Percentiles rank a stretch among this genome's conserved stretches.
Conservation (phyloP, 441 rosid genomes). For the Euphorbia celastroides region DNA sequence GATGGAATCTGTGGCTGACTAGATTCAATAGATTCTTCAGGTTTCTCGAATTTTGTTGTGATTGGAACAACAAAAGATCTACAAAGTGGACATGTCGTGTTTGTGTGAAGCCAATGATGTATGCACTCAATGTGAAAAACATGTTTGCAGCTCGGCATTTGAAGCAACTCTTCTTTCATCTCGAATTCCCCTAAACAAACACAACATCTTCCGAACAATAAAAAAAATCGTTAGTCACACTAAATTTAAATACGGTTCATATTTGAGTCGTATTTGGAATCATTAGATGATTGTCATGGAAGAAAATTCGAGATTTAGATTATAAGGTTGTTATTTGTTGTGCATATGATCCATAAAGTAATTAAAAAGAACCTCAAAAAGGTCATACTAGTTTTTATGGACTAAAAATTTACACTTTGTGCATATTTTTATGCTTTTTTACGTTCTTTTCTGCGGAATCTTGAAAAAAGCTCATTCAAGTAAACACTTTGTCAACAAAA, state of each 20-base stretch:
- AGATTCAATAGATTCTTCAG: conserved; percentile 1
- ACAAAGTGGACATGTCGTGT: conserved; percentile 94
- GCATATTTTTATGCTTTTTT: not conserved
- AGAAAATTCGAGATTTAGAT: not conserved
- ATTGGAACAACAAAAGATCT: conserved; percentile 51
- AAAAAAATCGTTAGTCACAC: not conserved
- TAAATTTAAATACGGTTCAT: not conserved
- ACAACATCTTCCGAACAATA: conserved; percentile 52
- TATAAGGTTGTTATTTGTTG: too few species aligned
- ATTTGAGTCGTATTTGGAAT: too few species aligned
- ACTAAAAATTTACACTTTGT: not conserved
- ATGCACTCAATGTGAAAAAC: conserved; percentile 83
- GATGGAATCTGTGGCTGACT: conserved; percentile 11
- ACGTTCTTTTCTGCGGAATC: conserved; percentile 6
- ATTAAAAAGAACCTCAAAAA: not conserved
- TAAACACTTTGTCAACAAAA: not conserved
- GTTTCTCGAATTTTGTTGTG: conserved; percentile 24
- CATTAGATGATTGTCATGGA: not conserved
- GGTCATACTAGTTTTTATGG: not conserved
- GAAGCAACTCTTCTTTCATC: conserved; percentile 74
- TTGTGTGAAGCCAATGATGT: conserved; percentile 73
- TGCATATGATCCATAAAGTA: too few species aligned
- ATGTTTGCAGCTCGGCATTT: conserved; percentile 79
- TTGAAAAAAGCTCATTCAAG: not conserved
- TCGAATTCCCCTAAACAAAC: conserved; percentile 91